Evolutionary conservation across 129 eudicot genomes (phyloP), one percentile per base, ranked within the genome.

Genomic region (Apium graveolens): DNA sequence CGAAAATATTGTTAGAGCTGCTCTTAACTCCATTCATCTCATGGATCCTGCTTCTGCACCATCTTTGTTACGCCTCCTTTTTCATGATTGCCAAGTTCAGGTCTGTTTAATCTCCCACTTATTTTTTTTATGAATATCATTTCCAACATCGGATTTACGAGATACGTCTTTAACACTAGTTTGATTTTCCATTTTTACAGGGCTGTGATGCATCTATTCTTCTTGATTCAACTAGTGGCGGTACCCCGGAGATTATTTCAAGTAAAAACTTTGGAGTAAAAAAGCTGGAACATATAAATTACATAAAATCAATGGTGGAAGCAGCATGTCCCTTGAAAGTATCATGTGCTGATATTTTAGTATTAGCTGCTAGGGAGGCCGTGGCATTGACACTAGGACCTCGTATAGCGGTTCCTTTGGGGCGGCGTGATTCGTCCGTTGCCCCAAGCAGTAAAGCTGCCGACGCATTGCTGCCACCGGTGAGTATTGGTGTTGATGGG

Each of bases 121-220:
- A 7, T 24, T 1, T 24, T n/a, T n/a, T 20, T 11, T 44, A 11
- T 6, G 60, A 18, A 18, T 5, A 51, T 51, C 2, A 18, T 51
- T 18, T 17, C 21, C 1, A 48, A 48, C 41, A 38, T 38, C 41
- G 5, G 5, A 5, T 38, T 38, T 38, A 38, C 60, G 2, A 3
- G 12, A 55, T 55, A 55, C 24, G 62, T 7, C 63, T 55, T 55
- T 55, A 55, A 0, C 29, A 57, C 65, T 24, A 24, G 31, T n/a
- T n/a, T n/a, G n/a, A n/a, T n/a, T n/a, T n/a, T n/a, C n/a, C n/a
- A n/a, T n/a, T n/a, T n/a, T n/a, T 24, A 51, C 88, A 91, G 90
- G 94, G 97, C 0, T 91, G 97, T 74, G 97, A 91, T 68, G 97
- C 90, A 21, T 91, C 97, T 0, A 89, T 91, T 78, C 88, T 91